Conservation (phyloP, 805 yeast genomes). For the Saccharomycopsis sp. region DNA sequence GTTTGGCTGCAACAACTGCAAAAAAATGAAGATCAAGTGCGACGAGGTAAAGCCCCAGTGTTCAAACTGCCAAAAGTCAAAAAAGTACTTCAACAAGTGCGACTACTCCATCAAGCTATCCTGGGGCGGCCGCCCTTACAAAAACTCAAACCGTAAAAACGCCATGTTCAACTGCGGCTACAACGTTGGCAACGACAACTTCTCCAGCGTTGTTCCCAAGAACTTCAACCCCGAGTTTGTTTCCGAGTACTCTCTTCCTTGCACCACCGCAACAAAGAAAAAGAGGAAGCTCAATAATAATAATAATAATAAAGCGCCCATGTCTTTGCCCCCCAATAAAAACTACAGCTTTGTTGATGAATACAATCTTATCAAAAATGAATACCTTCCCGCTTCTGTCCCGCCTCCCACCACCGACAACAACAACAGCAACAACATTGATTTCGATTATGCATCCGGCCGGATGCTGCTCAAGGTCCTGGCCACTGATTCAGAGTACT, state of each 20-base stretch:
- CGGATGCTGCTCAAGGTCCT: no score
- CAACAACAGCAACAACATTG: no score
- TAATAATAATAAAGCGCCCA: no score
- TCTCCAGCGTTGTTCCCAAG: background rate
- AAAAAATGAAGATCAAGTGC: slow-evolving; percentile 56
- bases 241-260: background rate
- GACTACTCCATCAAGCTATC: slow-evolving; percentile 55
- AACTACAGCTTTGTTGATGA: slow-evolving; percentile 7
- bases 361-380: background rate
- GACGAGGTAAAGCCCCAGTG: slow-evolving; percentile 61
- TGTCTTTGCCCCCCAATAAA: no score
- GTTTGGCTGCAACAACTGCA: slow-evolving; percentile 35
- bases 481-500: no score
- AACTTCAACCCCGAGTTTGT: slow-evolving; percentile 1
- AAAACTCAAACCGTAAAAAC: slow-evolving; percentile 26
- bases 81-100: slow-evolving; percentile 32
- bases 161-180: slow-evolving; percentile 21
- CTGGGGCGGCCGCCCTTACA: slow-evolving; percentile 72
- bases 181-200: slow-evolving; percentile 1
- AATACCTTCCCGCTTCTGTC: no score
- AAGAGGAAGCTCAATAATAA: no score
- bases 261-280: no score
- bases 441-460: no score
- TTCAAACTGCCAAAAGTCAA: slow-evolving; percentile 41
- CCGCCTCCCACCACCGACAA: no score